Percentiles rank a stretch among this genome's conserved stretches.
phyloP scores from a whole-genome alignment of 495 filamentous ascomycete species.

The Aspergillus heteromorphus region DNA sequence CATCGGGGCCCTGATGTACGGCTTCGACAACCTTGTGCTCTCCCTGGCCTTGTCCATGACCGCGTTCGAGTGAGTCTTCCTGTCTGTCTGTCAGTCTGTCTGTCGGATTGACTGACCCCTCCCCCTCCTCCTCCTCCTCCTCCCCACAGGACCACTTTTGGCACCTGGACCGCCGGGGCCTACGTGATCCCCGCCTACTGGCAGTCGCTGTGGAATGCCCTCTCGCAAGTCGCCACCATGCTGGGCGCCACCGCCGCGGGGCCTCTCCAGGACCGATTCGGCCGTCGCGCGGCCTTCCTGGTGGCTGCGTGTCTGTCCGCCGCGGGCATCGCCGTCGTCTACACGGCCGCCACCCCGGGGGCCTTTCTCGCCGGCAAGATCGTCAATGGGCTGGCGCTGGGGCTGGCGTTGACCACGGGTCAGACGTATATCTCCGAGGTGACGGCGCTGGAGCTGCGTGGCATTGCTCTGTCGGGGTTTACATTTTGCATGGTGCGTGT shows the following conservation, averaged over 20 bases:
- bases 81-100: too few relatives aligned
- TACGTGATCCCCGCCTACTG: conserved; percentile 23
- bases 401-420: conserved; percentile 16
- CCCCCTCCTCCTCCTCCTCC: too few relatives aligned
- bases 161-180: conserved; percentile 4
- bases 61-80: conserved; percentile 17
- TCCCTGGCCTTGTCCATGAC: conserved; percentile 22
- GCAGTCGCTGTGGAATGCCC: conserved; percentile 26
- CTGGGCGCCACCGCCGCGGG: conserved; percentile 19
- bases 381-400: conserved; percentile 15
- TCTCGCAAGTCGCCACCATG: conserved; percentile 20
- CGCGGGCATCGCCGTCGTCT: conserved; percentile 19
- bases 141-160: conserved; percentile 10
- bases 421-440: conserved; percentile 28
- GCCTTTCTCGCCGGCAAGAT: conserved; percentile 26
- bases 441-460: conserved; percentile 17
- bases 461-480: conserved; percentile 17
- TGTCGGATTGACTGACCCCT: neutral
- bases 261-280: conserved; percentile 18
- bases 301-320: conserved; percentile 14
- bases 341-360: conserved; percentile 10
- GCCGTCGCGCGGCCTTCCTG: conserved; percentile 16
- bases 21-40: conserved; percentile 25
- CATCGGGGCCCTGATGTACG: conserved; percentile 21
- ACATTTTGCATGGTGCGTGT: conserved; percentile 16